These are phyloP conservation scores for Phytopythium litorale DNA, from an alignment of 352 stramenopile species.

Conservation along the genomic window DNA sequence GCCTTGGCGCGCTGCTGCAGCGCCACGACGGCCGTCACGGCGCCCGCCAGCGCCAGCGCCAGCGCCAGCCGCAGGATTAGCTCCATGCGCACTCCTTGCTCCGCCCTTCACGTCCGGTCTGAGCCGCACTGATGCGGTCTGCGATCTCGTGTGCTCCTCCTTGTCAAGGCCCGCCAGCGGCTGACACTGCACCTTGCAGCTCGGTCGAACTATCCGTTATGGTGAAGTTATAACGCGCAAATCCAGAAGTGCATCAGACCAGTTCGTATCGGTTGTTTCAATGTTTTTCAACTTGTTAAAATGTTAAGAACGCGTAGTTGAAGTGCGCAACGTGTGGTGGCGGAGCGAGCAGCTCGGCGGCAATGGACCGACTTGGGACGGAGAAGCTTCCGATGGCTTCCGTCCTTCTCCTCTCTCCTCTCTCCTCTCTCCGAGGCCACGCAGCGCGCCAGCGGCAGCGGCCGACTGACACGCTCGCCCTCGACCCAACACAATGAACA, in stretches of 20 bases:
- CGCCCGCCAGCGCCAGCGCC: slow-evolving; percentile 7
- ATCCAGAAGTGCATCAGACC: no score
- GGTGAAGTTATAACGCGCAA: no score
- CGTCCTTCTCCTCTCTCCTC: not conserved
- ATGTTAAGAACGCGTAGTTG: not conserved
- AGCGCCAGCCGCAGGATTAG: slow-evolving; percentile 2
- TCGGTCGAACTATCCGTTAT: no score
- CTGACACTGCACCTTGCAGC: no score
- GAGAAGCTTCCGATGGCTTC: slow-evolving; percentile 3
- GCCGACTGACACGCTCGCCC: not conserved
- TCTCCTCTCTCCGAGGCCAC: not conserved
- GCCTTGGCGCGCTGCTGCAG: slow-evolving; percentile 28
- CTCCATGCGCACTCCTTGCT: not conserved
- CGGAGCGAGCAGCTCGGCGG: not conserved
- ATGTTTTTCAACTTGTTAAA: slow-evolving; percentile 1
- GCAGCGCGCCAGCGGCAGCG: not conserved
- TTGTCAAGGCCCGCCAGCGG: no score
- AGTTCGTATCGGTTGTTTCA: not conserved
- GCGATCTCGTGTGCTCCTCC: no score
- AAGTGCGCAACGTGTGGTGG: not conserved
- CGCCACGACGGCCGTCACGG: slow-evolving; percentile 22
- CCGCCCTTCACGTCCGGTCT: no score
- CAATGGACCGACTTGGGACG: not conserved
- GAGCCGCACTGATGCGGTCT: no score
- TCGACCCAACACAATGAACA: not conserved